A percentile compares a stretch with the other conserved stretches of the same genome.
These are phyloP conservation scores for Gloeostereum incarnatum DNA, from an alignment of 768 basidiomycete species.

Conservation along the genomic window DNA sequence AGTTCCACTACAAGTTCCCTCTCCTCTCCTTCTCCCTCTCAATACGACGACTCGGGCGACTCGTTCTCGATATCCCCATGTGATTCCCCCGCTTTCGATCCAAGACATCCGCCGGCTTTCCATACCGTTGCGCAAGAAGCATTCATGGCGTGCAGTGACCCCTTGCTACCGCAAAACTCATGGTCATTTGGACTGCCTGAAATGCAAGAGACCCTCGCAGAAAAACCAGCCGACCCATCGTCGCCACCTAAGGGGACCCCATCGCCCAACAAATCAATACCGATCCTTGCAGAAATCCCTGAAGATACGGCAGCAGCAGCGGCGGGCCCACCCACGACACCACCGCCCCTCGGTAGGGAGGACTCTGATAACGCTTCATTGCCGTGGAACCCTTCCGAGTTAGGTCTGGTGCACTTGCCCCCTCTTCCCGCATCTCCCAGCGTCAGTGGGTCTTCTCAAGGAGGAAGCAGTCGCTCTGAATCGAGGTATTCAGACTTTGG, in stretches of 20 bases:
- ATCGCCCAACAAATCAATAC: too few relatives aligned
- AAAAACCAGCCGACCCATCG: too few relatives aligned
- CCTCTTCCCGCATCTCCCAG: background rate
- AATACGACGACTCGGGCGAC: background rate
- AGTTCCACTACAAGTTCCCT: background rate
- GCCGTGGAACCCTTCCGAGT: conserved; percentile 30
- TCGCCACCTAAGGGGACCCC: too few relatives aligned
- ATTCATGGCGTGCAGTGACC: conserved; percentile 9
- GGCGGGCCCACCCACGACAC: too few relatives aligned
- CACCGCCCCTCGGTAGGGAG: too few relatives aligned
- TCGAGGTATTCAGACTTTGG: background rate
- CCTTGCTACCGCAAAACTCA: conserved; percentile 11
- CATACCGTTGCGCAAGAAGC: conserved; percentile 7
- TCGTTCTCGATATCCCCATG: background rate
- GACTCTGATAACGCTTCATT: conserved; percentile 2
- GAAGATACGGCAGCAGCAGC: too few relatives aligned
- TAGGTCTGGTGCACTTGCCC: conserved; percentile 31
- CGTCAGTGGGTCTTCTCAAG: conserved; percentile 17
- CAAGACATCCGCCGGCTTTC: conserved; percentile 8
- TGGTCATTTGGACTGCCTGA: too few relatives aligned
- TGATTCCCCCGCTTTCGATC: conserved; percentile 5
- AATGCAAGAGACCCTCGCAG: too few relatives aligned
- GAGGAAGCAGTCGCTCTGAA: too few relatives aligned
- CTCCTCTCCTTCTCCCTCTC: background rate
- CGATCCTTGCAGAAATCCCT: too few relatives aligned